Base-by-base conservation (phyloP, 2,329 filamentous ascomycete genomes). In the Fusarium sp. region DNA sequence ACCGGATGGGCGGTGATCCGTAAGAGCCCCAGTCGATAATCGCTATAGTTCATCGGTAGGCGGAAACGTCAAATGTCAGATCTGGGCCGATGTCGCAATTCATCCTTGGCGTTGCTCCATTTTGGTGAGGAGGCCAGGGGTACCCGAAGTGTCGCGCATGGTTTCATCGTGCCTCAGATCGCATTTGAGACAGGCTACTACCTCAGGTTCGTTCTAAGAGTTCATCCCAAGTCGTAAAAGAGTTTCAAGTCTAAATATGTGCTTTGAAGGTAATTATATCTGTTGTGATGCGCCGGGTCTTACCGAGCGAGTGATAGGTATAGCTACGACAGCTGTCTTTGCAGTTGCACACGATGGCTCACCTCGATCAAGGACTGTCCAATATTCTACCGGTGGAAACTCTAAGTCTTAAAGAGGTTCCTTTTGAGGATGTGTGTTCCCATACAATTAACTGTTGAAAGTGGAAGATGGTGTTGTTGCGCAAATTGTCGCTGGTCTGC, bases 151-250 rank as follows among this genome's bases (percentile, higher is more conserved):
- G 57, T 65, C 69, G 38, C 59, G 64, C 28, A 28, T 47, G 18
- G 70, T 73, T 70, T 70, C 66, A 70, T 9, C 34, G 8, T 12
- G 55, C 50, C 30, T 62, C 48, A 24, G n/a, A 34, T 44, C 22
- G 3, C 10, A 14, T 3, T 17, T 22, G 12, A 14, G 36, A 34
- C 44, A 32, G 4, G 1, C 51, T 11, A 9, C 8, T 39, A 20
- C 24, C 6, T 54, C 34, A 54, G 14, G 4, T 26, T 15, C 24
- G 8, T 6, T 10, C 34, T 5, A 1, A 10, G 4, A n/a, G 51
- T 54, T 54, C 51, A 28, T 54, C 51, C 20, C 51, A 12, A 28
- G 51, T n/a, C 11, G 1, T 7, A 2, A 8, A 11, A 28, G 3
- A n/a, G 3, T 13, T 18, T 22, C 4, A 39, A 38, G 18, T 54